Base-by-base conservation (phyloP, 306 rosid genomes). In the Mimosa pudica region DNA sequence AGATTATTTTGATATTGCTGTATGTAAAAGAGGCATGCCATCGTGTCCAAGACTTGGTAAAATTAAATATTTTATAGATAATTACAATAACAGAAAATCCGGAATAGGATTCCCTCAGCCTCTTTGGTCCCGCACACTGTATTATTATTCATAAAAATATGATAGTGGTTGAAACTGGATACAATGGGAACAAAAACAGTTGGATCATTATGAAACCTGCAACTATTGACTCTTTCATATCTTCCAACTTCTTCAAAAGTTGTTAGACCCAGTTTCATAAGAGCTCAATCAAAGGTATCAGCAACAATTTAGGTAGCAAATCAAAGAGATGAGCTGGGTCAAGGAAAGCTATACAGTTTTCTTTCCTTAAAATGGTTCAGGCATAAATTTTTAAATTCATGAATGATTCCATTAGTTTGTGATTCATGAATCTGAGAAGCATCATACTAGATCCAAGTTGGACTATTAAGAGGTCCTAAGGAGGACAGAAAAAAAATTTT, bases 41-140 rank as follows among this genome's bases (percentile, higher is more conserved):
- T 73, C 46, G 64, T 58, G 76, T 82, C 62, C 71, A 82, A 48
- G 87, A 88, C 87, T 85, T n/a, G 86, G 86, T 77, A 81, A 84
- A 24, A 24, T 24, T 24, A 24, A 24, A 24, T 24, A 24, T 24
- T 24, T 1, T 24, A 24, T 24, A 74, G 74, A 57, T 30, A 32
- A 52, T 45, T 85, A 73, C 52, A 71, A 17, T 20, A 49, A 78
- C 9, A 20, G n/a, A 81, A 74, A 74, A 70, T 78, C 74, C 79
- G 76, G 33, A 77, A 12, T 42, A 36, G n/a, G 24, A 36, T 76
- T 74, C 47, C 35, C 48, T 65, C 41, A 75, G 36, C 42, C 36
- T 33, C 3, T 47, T 6, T 35, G 63, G 67, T 51, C 48, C 74
- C 73, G 48, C 62, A 14, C 62, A 32, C 45, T 12, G 36, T 60